Evolutionary conservation across 2,329 filamentous ascomycete species (phyloP), one percentile per base, ranked within the genome.

Genomic region (Calonectria hawksworthii): DNA sequence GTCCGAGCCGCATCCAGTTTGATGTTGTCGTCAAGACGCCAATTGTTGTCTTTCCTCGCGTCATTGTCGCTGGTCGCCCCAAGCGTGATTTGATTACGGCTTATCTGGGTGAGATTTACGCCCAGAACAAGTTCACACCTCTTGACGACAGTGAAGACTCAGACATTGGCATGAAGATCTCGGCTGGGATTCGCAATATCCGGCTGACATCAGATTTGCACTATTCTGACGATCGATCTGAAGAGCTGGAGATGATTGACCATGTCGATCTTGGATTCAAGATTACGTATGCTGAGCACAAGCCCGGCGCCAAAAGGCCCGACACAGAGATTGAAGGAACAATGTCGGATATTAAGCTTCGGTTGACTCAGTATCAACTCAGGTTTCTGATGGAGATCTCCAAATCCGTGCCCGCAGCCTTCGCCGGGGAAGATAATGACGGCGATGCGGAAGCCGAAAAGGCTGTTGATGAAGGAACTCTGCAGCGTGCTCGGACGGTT

Each of bases 91-190:
- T 96, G 9, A 87, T 99, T 72, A 99, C 96, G 0, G 97, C 96
- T 0, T 98, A 99, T 81, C 88, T 99, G 3, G 97, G 97, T 86
- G 98, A 99, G 83, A 98, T 99, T 30, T 99, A 99, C 82, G 96
- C 95, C 0, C 96, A 96, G 84, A 99, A 99, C 84, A 94, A 93
- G 77, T 99, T 99, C 82, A 92, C 94, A 0, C 94, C 95, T 0
- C 87, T 99, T 4, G 94, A 98, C 76, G 95, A 98, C 74, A 93
- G 92, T 0, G 88, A 94, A 79, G 86, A 92, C 36, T 90, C 94
- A 0, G 91, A 93, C 4, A 93, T 95, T 74, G 95, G 95, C 38
- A 99, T 98, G 89, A 96, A 98, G 83, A 90, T 99, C 21, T 94
- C 94, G 3, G 94, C 96, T 23, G 97, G 97, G 28, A 96, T 99